Evolutionary conservation across 495 filamentous ascomycete genomes (phyloP).

Genomic region (Pseudoneurospora amorphoporcata): DNA sequence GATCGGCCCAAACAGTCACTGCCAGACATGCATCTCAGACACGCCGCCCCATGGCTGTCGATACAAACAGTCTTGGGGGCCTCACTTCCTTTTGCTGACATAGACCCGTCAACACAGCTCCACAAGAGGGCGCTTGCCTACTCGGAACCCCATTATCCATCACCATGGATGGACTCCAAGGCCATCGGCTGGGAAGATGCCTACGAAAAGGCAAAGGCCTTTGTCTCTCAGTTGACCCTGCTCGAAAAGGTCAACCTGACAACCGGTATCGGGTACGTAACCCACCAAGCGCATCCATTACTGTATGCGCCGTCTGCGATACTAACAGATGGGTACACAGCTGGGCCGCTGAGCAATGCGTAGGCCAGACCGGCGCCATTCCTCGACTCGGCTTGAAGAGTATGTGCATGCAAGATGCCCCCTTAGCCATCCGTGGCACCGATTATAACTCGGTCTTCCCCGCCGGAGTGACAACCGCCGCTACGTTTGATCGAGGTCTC

Average conservation of each 20-base stretch:
- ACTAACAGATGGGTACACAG: conserved; percentile 31
- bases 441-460: conserved; percentile 76
- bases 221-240: conserved; percentile 76
- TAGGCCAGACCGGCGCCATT: conserved; percentile 63
- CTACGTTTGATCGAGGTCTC: conserved; percentile 62
- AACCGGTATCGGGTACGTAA: conserved; percentile 64
- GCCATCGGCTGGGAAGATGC: conserved; percentile 68
- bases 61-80: neutral
- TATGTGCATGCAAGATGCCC: conserved; percentile 84
- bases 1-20: neutral
- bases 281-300: neutral
- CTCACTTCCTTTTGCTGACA: conserved; percentile 14
- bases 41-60: conserved; percentile 12
- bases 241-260: conserved; percentile 90
- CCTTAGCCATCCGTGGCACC: conserved; percentile 67
- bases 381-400: conserved; percentile 69
- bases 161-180: conserved; percentile 66
- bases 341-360: conserved; percentile 68
- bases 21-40: conserved; percentile 14
- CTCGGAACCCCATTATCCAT: conserved; percentile 63
- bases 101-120: conserved; percentile 10
- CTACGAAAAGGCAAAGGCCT: conserved; percentile 62
- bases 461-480: conserved; percentile 70
- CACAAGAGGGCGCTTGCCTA: conserved; percentile 16
- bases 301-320: neutral